Base-by-base conservation (phyloP, 164 flowering plant species). In the Stephania japonica region DNA sequence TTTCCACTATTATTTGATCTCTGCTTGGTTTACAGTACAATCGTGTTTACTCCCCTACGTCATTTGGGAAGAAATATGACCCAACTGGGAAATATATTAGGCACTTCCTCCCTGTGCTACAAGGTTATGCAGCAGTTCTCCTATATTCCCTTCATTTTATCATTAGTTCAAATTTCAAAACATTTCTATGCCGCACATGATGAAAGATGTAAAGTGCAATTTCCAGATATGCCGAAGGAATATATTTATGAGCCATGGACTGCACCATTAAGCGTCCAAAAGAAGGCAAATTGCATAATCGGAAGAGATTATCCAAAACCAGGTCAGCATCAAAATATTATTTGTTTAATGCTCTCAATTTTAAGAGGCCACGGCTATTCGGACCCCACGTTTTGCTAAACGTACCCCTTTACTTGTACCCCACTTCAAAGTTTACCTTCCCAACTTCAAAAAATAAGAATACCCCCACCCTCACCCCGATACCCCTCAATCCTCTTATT, bases 191-290 rank as follows among this genome's bases (percentile, higher is more conserved):
- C 73, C 69, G 4, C 64, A 26, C 18, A 59, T 18, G 42, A 27
- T 79, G 19, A 42, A 59, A 47, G 65, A 21, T 59, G 50, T 68
- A 47, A 66, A 23, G 24, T 25, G 44, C 38, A 78, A 24, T 25
- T 7, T 26, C 50, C 84, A 94, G 97, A 89, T 82, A 94, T 94
- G 96, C 99, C 97, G 16, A 85, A 88, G 84, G 87, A 92, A 83
- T 91, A 90, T 75, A 92, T 94, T 41, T 94, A 94, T 77, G 99
- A 92, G 81, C 97, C 99, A 44, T 92, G 99, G 99, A 91, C 91
- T 72, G 99, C 99, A 67, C 99, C 99, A 13, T 44, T 80, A 63
- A 83, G 83, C 80, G 79, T 94, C 70, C 99, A 94, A 80, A 81
- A 47, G 9, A 92, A 87, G 83, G 97, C 97, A 41, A 90, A 90